These are phyloP conservation scores for Eucalyptus globulus DNA, from an alignment of 345 rosid species.

Conservation along the genomic window DNA sequence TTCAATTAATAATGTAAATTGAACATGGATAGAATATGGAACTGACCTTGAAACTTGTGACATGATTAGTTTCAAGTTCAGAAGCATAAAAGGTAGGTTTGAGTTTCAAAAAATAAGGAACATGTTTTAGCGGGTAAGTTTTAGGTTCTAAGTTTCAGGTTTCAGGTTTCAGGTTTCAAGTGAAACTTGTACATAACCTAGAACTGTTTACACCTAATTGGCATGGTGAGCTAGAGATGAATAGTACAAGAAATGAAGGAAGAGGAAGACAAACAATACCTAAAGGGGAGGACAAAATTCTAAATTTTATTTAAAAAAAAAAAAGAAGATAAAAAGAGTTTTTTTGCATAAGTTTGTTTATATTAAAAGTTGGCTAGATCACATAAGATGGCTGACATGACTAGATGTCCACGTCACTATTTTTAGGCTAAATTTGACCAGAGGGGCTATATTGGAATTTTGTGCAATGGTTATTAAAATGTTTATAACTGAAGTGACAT, in stretches of 20 bases:
- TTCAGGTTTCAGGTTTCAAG: fast-evolving
- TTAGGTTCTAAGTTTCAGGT: too few species aligned
- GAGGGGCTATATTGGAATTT: neutral
- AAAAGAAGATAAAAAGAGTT: neutral
- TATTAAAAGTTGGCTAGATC: fast-evolving
- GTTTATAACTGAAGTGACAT: neutral
- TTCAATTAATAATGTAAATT: too few species aligned
- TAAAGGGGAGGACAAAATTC: neutral
- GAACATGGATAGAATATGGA: too few species aligned
- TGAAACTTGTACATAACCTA: fast-evolving
- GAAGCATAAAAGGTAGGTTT: too few species aligned
- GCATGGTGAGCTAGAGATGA: neutral
- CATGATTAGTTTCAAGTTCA: too few species aligned
- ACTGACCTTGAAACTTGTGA: too few species aligned
- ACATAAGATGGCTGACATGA: neutral
- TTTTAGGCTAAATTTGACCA: neutral
- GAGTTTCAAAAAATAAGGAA: too few species aligned
- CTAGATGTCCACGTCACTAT: neutral
- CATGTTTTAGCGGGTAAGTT: too few species aligned
- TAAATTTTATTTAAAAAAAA: neutral
- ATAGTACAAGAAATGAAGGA: neutral
- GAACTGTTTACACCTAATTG: too few species aligned
- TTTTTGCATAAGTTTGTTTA: neutral
- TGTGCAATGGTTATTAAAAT: neutral
- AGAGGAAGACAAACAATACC: neutral